Base-by-base conservation (phyloP, 495 filamentous ascomycete genomes). In the Tirmania nivea region DNA sequence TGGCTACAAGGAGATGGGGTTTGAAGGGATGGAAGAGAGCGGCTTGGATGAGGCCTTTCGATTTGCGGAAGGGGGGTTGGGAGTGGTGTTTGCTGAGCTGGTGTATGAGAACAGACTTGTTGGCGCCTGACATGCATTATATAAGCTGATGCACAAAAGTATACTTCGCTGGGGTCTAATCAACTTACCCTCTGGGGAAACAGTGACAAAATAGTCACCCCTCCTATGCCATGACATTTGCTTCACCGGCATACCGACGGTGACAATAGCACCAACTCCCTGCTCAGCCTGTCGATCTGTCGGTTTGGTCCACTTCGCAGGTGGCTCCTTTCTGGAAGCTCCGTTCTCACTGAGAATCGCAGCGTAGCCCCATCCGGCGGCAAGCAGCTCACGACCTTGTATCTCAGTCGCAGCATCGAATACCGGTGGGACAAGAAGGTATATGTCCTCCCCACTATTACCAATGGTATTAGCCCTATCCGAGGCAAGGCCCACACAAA, bases 1-100 rank as follows among this genome's bases (percentile, higher is more conserved):
- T 96, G 17, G 90, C 90, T 39, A 97, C 86, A 59, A 96, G 95
- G 67, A 97, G 84, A 51, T 92, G 78, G 5, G 92, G 87, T 52
- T 87, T 79, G 49, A 79, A 83, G 7, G 90, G 92, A 65, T 97
- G 90, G 78, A 97, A 97, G 54, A 84, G 80, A 8, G 84, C 86
- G 8, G 82, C 81, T 70, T 96, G 92, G 8, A 88, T 74, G 54
- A 90, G 75, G 55, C 88, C 88, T 51, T 78, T 75, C 34, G 83
- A 78, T 64, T 87, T 86, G 50, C 84, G 80, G 78, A 96, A 94
- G 49, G 90, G 90, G 60, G 85, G 80, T 66, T 97, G 92, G 0
- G 90, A 92, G 31, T 85, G 73, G 70, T 97, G 90, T 66, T 89
- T 93, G 48, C 85, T 87, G 57, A 97, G 70, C 1, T 88, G 93